Percentiles rank a stretch among this genome's conserved stretches.
Conservation (phyloP, 2,329 filamentous ascomycete species). For the Colletotrichum incanum region DNA sequence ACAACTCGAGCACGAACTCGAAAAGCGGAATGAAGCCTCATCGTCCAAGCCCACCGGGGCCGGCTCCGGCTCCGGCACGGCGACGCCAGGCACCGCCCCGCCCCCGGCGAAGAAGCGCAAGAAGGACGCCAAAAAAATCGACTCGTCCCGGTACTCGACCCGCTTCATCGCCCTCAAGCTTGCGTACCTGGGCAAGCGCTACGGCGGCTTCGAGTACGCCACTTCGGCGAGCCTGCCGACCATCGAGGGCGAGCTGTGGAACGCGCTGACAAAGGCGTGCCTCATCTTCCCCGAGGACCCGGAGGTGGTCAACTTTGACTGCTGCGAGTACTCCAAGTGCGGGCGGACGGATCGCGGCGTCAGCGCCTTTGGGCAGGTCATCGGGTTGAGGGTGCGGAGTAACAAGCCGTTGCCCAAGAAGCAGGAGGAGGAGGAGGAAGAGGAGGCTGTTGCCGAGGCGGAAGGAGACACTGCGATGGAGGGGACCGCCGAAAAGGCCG, state of each 20-base stretch:
- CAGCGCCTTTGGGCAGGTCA: constrained; percentile 96
- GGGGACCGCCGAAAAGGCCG: constrained; percentile 65
- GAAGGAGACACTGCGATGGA: constrained; percentile 48
- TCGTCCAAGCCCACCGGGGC: constrained; percentile 43
- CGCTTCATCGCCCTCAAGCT: constrained; percentile 92
- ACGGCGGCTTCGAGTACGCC: constrained; percentile 95
- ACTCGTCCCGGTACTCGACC: constrained; percentile 86
- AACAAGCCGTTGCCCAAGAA: constrained; percentile 72
- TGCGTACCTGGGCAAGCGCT: constrained; percentile 91
- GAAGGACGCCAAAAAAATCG: constrained; percentile 66
- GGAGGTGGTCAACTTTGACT: constrained; percentile 81
- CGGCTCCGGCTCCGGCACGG: constrained; percentile 24
- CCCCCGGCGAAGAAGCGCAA: constrained; percentile 55
- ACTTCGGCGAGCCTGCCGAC: constrained; percentile 80
- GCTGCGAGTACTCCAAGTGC: constrained; percentile 94
- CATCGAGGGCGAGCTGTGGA: constrained; percentile 95
- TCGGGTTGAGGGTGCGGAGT: constrained; percentile 87
- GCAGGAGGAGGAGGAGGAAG: constrained; percentile 46
- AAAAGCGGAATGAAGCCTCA: constrained; percentile 59
- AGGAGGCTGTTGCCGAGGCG: constrained; percentile 46
- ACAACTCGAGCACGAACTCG: constrained; percentile 77
- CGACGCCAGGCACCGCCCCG: constrained; percentile 20
- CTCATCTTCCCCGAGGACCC: constrained; percentile 82
- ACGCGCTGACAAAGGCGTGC: constrained; percentile 85
- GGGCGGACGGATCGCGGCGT: constrained; percentile 94